phyloP scores from a whole-genome alignment of 2,329 filamentous ascomycete genomes.

The Talaromyces sp. region DNA sequence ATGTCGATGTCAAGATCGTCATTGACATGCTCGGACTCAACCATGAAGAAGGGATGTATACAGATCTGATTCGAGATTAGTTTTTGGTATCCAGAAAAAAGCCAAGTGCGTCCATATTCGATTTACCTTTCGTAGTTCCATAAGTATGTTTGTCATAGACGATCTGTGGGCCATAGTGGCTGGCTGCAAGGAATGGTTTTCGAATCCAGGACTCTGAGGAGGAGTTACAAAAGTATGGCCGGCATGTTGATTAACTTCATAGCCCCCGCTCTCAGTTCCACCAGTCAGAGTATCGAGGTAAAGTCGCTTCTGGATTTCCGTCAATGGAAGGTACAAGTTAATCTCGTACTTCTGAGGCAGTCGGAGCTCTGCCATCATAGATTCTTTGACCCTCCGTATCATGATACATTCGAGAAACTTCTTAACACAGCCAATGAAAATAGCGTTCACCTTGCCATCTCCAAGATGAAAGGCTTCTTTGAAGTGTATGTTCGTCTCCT shows the following conservation, averaged over 20 bases:
- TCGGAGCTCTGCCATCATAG: slow-evolving; percentile 33
- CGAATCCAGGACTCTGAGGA: not conserved
- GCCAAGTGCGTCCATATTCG: not conserved
- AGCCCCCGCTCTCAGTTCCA: not conserved
- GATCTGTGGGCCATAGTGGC: slow-evolving; percentile 32
- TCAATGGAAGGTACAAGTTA: not conserved
- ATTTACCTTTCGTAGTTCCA: slow-evolving; percentile 52
- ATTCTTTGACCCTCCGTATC: slow-evolving; percentile 58
- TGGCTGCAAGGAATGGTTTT: not conserved
- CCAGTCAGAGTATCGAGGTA: not conserved
- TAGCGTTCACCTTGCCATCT: slow-evolving; percentile 52
- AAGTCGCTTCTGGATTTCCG: not conserved
- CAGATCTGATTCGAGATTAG: slow-evolving; percentile 37
- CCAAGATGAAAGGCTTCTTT: slow-evolving; percentile 56
- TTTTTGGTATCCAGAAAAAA: too few relatives aligned
- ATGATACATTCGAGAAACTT: slow-evolving; percentile 56
- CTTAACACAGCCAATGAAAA: slow-evolving; percentile 53
- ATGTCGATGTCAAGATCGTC: slow-evolving; percentile 38
- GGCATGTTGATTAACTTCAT: not conserved
- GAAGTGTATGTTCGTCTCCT: slow-evolving; percentile 51
- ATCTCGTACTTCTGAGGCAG: not conserved
- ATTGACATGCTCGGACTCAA: slow-evolving; percentile 39
- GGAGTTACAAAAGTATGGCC: not conserved
- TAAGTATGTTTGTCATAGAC: slow-evolving; percentile 49
- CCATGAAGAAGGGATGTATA: slow-evolving; percentile 54